phyloP scores from a whole-genome alignment of 805 yeast genomes.

The Teunomyces panamensis region DNA sequence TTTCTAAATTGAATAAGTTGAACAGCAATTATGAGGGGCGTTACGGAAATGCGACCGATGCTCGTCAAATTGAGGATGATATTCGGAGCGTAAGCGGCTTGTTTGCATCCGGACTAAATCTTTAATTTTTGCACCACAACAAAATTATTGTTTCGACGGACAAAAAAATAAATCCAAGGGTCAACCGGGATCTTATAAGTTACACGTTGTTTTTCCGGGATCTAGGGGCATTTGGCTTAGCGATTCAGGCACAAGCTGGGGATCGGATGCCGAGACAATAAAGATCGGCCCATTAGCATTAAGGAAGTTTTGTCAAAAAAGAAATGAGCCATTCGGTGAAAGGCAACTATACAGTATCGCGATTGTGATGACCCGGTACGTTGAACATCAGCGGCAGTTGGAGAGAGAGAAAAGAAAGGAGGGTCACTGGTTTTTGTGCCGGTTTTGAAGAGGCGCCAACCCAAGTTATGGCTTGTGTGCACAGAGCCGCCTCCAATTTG shows the following conservation, averaged over 20 bases:
- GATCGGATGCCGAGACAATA: not conserved
- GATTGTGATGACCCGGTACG: too few relatives aligned
- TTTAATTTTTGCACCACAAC: constrained; percentile 4
- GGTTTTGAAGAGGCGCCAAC: too few relatives aligned
- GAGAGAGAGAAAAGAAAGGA: too few relatives aligned
- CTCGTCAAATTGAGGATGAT: constrained; percentile 26
- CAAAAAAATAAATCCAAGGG: not conserved
- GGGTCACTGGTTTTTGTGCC: too few relatives aligned
- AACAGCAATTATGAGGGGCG: constrained; percentile 11
- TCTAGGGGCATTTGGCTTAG: not conserved
- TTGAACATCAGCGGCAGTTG: too few relatives aligned
- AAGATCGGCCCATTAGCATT: not conserved
- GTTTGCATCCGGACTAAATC: constrained; percentile 34
- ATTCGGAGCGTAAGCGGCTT: constrained; percentile 37
- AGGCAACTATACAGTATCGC: too few relatives aligned
- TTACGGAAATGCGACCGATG: constrained; percentile 8
- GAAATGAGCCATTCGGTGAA: too few relatives aligned
- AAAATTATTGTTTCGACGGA: not conserved
- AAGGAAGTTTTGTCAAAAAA: too few relatives aligned
- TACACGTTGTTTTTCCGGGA: not conserved
- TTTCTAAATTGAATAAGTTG: constrained; percentile 24
- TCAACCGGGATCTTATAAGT: too few relatives aligned
- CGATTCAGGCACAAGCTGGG: not conserved
- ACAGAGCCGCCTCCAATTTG: too few relatives aligned
- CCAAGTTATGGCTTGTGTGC: too few relatives aligned